Evolutionary conservation across 768 basidiomycete species (phyloP), one percentile per base, ranked within the genome.

Genomic region (Amanita jacksonii): DNA sequence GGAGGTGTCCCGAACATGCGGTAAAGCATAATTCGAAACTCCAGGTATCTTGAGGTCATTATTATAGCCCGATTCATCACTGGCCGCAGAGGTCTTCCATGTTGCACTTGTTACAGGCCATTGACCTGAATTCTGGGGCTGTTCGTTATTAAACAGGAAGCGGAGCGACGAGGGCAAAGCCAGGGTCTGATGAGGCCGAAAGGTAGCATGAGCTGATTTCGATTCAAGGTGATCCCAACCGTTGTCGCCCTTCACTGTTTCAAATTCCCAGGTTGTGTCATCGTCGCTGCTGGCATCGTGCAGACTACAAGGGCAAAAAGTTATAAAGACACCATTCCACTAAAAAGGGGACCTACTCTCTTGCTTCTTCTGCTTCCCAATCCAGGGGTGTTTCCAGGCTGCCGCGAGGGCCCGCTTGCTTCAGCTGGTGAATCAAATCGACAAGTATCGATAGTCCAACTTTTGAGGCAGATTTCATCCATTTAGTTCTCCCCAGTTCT

Each of bases 401-500:
- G n/a, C 77, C 78, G 42, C 90, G 72, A 32, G 78, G 77, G 2
- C 83, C 87, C 4, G 79, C 83, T 22, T 76, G 70, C 51, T 92
- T 80, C 40, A 90, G 81, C 18, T 82, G 81, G 19, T 76, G 62
- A 37, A 96, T 72, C 24, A 98, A 70, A 44, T 98, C 96, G 51
- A 81, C 81, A 13, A 98, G 65, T 13, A 76, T 65, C 0, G 79
- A 68, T 10, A 91, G 65, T 1, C 77, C 72, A 1, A 73, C 63
- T 68, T 84, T 93, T 6, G 77, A 65, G 4, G 77, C 61, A 6
- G 75, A 70, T 56, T 85, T 90, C 52, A 98, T 90, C 91, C 94
- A 98, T 57, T 85, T 93, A 22, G 79, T 75, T 59, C 85, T 92
- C 3, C 69, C 55, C 2, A 99, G 72, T 51, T 97, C 93, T 46